phyloP scores from a whole-genome alignment of 2,329 filamentous ascomycete species.

The Ceratocystis lukuohia region DNA sequence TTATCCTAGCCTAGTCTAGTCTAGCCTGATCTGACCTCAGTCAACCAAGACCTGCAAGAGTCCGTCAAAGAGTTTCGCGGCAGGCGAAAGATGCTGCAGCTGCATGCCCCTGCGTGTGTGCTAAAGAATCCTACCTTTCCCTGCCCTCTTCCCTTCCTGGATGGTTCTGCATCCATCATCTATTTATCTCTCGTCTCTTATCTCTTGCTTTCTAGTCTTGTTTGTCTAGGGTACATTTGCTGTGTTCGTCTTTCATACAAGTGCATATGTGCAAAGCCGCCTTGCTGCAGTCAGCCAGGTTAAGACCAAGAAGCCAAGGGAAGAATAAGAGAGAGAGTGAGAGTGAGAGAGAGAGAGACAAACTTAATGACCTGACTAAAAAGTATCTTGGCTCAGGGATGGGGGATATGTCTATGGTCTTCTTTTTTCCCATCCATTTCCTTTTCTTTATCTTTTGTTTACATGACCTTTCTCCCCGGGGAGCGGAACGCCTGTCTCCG shows the following conservation, averaged over 20 bases:
- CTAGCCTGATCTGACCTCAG: neutral
- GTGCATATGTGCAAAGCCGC: neutral
- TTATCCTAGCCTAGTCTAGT: neutral
- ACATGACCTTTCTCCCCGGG: conserved; percentile 9
- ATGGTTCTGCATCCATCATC: no score
- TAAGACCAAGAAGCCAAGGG: no score
- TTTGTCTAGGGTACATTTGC: neutral
- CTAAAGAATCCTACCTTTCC: neutral
- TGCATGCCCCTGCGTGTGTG: conserved; percentile 1
- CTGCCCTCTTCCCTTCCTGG: no score
- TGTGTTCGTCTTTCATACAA: neutral
- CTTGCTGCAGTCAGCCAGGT: neutral
- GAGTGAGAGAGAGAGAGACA: neutral
- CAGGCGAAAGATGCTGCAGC: conserved; percentile 1
- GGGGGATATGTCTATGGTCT: neutral
- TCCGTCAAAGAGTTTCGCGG: neutral
- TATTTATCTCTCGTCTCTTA: no score
- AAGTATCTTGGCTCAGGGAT: neutral
- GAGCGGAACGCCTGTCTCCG: conserved; percentile 4
- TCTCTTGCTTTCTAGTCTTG: no score
- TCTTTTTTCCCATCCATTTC: neutral
- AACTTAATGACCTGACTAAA: no score
- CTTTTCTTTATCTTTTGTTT: neutral
- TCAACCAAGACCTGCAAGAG: neutral
- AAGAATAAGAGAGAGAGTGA: neutral